Evolutionary conservation across 805 yeast species (phyloP).

Genomic region (Lipomyces lipofer): DNA sequence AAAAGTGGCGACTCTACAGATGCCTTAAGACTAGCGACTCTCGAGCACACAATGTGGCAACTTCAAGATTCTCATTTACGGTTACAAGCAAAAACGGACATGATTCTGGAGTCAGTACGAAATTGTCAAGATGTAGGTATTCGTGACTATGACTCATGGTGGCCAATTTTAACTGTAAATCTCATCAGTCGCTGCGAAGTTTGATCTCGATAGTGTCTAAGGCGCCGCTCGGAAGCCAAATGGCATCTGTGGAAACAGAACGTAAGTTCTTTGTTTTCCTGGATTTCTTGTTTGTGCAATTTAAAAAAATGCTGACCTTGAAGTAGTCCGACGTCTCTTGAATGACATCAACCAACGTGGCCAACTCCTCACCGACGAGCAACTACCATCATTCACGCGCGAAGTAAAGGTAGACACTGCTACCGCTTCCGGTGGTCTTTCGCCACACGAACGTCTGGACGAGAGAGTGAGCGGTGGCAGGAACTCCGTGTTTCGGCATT

Average conservation of each 20-base stretch:
- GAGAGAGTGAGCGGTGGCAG: slow-evolving; percentile 3
- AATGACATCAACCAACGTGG: slow-evolving; percentile 10
- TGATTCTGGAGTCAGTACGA: slow-evolving; percentile 22
- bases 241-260: slow-evolving; percentile 13
- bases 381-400: not conserved
- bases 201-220: slow-evolving; percentile 14
- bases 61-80: slow-evolving; percentile 26
- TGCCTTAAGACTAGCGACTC: slow-evolving; percentile 7
- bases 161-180: not conserved
- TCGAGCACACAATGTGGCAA: slow-evolving; percentile 28
- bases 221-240: slow-evolving; percentile 10
- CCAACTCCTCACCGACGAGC: slow-evolving; percentile 11
- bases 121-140: slow-evolving; percentile 21
- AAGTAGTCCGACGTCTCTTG: slow-evolving; percentile 11
- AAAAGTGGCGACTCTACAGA: slow-evolving; percentile 7
- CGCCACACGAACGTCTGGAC: slow-evolving; percentile 13
- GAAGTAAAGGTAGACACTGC: slow-evolving; percentile 5
- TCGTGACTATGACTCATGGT: not conserved
- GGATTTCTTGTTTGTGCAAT: not conserved
- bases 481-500: not conserved
- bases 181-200: slow-evolving; percentile 16
- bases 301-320: not conserved
- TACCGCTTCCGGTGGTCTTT: slow-evolving; percentile 5
- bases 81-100: slow-evolving; percentile 19
- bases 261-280: slow-evolving; percentile 2